These are phyloP conservation scores for Rhodotorula toruloides DNA, from an alignment of 768 basidiomycete genomes.

Conservation along the genomic window DNA sequence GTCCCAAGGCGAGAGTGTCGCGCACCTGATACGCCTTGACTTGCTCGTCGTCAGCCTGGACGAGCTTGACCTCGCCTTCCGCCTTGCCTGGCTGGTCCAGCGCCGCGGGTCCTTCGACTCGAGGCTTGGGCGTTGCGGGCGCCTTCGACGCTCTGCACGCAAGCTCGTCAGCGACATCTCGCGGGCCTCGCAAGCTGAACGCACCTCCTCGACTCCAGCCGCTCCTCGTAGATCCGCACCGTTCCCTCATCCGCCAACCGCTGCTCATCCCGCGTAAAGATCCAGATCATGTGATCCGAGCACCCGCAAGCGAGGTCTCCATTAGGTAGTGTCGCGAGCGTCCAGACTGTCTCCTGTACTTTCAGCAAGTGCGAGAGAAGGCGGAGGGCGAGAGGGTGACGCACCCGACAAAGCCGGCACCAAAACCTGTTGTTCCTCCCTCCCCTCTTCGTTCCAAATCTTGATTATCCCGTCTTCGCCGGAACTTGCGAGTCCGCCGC, in stretches of 20 bases:
- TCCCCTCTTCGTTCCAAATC: constrained; percentile 82
- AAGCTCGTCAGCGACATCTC: background rate
- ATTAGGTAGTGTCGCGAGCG: constrained; percentile 68
- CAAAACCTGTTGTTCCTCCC: constrained; percentile 75
- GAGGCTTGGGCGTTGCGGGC: constrained; percentile 64
- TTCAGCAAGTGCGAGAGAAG: background rate
- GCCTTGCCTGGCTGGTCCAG: constrained; percentile 61
- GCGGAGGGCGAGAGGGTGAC: background rate
- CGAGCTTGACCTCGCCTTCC: constrained; percentile 86
- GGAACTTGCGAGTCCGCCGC: constrained; percentile 72
- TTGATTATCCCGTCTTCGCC: constrained; percentile 91
- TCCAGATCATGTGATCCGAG: constrained; percentile 77
- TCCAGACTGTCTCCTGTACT: constrained; percentile 59
- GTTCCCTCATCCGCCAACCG: constrained; percentile 66
- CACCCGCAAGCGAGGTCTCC: constrained; percentile 86
- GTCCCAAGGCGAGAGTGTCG: no score
- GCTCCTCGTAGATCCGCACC: constrained; percentile 50
- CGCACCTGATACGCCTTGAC: constrained; percentile 86
- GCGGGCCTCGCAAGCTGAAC: background rate
- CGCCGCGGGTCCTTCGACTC: constrained; percentile 56
- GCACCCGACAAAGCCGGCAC: constrained; percentile 77
- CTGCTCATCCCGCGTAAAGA: constrained; percentile 68
- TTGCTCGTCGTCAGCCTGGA: constrained; percentile 60
- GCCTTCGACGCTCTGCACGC: constrained; percentile 58
- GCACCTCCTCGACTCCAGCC: constrained; percentile 47